A percentile compares a stretch with the other conserved stretches of the same genome.
Evolutionary conservation across 2,329 filamentous ascomycete genomes (phyloP).

Genomic region (Pestalotiopsis sp.): DNA sequence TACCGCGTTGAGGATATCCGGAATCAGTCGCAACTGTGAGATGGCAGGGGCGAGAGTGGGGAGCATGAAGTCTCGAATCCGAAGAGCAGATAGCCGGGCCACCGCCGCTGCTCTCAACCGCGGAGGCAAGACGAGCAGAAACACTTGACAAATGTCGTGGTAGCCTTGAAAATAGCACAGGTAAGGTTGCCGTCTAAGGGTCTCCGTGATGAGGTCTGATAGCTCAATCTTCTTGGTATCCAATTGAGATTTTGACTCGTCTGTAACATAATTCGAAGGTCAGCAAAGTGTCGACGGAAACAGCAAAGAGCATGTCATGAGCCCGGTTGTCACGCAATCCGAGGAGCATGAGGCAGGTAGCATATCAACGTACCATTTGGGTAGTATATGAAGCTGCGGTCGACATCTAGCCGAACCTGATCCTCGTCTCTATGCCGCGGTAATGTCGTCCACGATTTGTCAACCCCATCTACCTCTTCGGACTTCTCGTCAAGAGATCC

Average conservation of each 20-base stretch:
- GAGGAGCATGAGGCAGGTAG: too few relatives aligned
- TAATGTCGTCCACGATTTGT: slow-evolving; percentile 58
- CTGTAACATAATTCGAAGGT: slow-evolving; percentile 40
- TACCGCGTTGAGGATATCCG: slow-evolving; percentile 73
- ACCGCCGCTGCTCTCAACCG: slow-evolving; percentile 64
- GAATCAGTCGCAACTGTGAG: slow-evolving; percentile 84
- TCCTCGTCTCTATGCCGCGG: slow-evolving; percentile 83
- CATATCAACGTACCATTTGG: slow-evolving; percentile 65
- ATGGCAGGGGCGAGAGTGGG: slow-evolving; percentile 81
- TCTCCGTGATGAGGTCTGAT: slow-evolving; percentile 76
- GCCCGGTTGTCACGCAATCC: too few relatives aligned
- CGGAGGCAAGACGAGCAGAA: slow-evolving; percentile 80
- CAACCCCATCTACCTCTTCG: background rate
- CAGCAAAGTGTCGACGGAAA: background rate
- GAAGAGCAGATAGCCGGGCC: slow-evolving; percentile 81
- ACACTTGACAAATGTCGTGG: slow-evolving; percentile 96
- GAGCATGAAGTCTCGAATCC: slow-evolving; percentile 97
- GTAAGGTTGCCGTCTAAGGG: slow-evolving; percentile 79
- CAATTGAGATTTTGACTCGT: slow-evolving; percentile 70
- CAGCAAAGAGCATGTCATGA: too few relatives aligned
- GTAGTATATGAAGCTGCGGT: slow-evolving; percentile 97
- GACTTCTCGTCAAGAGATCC: background rate
- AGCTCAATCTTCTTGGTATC: slow-evolving; percentile 74
- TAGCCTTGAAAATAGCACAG: slow-evolving; percentile 98
- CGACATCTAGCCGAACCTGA: slow-evolving; percentile 89